These are phyloP conservation scores for Syzygium syzygioides DNA, from an alignment of 441 rosid genomes.

Conservation along the genomic window DNA sequence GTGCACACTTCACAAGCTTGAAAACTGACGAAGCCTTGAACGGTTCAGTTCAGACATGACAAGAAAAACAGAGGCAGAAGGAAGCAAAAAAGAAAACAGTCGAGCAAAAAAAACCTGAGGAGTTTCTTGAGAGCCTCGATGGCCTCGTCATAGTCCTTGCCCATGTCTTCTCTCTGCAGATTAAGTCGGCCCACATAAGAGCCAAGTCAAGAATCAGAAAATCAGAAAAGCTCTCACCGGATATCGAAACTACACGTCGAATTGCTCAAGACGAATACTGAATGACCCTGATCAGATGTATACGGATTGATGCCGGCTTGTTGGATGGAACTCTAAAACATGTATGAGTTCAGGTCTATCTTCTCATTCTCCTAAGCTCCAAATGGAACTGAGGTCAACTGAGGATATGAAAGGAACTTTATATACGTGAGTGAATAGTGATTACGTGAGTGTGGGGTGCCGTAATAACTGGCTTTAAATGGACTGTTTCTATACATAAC, in stretches of 20 bases:
- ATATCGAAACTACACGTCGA: neutral
- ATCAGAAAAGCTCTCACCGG: neutral
- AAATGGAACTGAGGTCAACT: neutral
- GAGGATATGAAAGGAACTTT: neutral
- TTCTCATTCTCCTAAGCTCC: neutral
- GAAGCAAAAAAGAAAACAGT: neutral
- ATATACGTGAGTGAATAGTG: neutral
- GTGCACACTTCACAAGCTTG: neutral
- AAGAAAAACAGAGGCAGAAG: neutral
- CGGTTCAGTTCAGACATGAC: neutral
- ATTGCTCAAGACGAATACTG: neutral
- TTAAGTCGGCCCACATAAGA: neutral
- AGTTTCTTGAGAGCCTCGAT: slow-evolving; percentile 83
- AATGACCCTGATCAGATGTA: neutral
- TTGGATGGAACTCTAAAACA: neutral
- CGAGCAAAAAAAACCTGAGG: slow-evolving; percentile 32
- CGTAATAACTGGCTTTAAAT: neutral
- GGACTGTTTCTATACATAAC: neutral
- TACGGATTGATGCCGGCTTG: neutral
- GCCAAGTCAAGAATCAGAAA: neutral
- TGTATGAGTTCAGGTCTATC: neutral
- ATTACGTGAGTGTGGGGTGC: neutral
- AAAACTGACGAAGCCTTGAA: neutral
- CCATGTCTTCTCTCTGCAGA: slow-evolving; percentile 73
- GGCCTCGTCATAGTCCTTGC: slow-evolving; percentile 72